Evolutionary conservation across 2,329 filamentous ascomycete species (phyloP), one percentile per base, ranked within the genome.

Genomic region (Fusarium haematococcum): DNA sequence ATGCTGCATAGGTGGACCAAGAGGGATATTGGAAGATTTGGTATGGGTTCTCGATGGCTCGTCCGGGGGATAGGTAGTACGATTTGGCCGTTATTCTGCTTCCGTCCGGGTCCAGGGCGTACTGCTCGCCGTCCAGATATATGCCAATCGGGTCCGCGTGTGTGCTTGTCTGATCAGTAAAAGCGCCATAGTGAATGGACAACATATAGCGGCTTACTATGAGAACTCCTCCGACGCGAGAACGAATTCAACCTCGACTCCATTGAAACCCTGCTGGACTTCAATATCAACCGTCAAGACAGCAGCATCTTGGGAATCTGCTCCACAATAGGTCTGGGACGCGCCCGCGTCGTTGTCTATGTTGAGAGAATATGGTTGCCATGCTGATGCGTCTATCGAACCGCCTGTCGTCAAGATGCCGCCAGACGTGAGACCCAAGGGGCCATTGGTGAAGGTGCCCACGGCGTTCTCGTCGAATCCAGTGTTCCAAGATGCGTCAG

Each of bases 371-470:
- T 23, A 37, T 14, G 13, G 9, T 18, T 35, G 54, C 13, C 37
- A 10, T 57, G 20, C 54, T 57, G 54, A 20, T 13, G 48, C 48
- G 27, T 54, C 48, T 7, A 14, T n/a, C 6, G 58, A n/a, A 20
- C 30, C 20, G 30, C 58, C 58, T 23, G 58, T 45, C 8, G 58
- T 61, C n/a, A 61, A 23, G 37, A 61, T 20, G 14, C 39, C 58
- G 7, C 58, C 58, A 33, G 37, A 45, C 8, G 23, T 43, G 14
- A 62, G 18, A 27, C 59, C 59, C 14, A 62, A 52, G 23, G 59
- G 59, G 9, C 43, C 59, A 37, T 52, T 32, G 20, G 20, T 35
- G n/a, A 62, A 62, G 23, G 43, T 50, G 20, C 83, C 95, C 94
- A 48, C 94, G 90, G 73, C 54, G 20, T 37, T 37, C 20, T 37